These are phyloP conservation scores for Ceratobasidium sp. DNA, from an alignment of 1,284 basidiomycete genomes.

Conservation along the genomic window DNA sequence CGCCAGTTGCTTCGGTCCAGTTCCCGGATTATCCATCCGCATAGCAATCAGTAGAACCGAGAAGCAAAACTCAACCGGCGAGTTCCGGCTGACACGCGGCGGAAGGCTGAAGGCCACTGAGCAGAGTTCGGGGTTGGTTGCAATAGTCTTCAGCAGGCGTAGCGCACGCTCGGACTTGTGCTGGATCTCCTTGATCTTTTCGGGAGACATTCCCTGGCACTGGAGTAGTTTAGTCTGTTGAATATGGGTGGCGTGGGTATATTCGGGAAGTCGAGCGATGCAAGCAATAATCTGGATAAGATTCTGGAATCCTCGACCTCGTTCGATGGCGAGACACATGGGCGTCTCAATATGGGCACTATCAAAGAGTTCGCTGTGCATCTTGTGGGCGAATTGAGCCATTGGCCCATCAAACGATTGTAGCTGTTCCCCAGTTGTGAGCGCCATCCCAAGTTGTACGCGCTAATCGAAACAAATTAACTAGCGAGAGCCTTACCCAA, in stretches of 20 bases:
- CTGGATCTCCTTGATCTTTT: conserved; percentile 1
- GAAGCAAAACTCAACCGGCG: conserved; percentile 31
- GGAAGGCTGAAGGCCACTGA: conserved; percentile 18
- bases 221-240: conserved; percentile 30
- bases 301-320: conserved; percentile 29
- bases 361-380: conserved; percentile 17
- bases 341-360: conserved; percentile 4
- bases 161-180: conserved; percentile 23
- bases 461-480: neutral
- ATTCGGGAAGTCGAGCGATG: conserved; percentile 19
- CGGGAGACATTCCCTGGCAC: conserved; percentile 10
- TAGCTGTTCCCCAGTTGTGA: conserved; percentile 25
- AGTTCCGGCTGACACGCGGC: neutral
- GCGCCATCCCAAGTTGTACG: conserved; percentile 33
- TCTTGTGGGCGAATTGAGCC: conserved; percentile 17
- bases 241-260: conserved; percentile 6
- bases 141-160: conserved; percentile 10
- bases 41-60: conserved; percentile 14
- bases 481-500: too few relatives aligned
- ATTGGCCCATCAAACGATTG: conserved; percentile 29
- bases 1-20: neutral
- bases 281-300: conserved; percentile 16
- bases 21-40: conserved; percentile 7
- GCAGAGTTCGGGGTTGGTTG: conserved; percentile 1
- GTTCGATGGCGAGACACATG: conserved; percentile 6